Evolutionary conservation across 2,329 filamentous ascomycete species (phyloP).

Genomic region (Aureobasidium sp.): DNA sequence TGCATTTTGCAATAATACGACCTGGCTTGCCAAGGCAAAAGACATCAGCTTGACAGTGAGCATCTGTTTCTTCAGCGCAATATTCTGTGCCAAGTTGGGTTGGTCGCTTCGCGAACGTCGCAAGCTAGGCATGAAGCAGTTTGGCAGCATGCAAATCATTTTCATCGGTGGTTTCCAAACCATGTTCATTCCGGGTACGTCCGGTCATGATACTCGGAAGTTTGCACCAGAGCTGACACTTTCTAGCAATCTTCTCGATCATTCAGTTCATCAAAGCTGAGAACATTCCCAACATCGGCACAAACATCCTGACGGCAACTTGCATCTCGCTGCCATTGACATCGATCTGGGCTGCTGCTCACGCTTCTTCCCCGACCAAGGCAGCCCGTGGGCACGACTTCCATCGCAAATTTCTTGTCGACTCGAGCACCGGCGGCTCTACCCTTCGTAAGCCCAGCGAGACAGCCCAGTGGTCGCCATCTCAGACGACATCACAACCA

Average conservation of each 20-base stretch:
- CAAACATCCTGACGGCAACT: slow-evolving; percentile 51
- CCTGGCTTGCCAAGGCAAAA: slow-evolving; percentile 21
- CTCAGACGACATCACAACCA: background rate
- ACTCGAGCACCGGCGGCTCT: background rate
- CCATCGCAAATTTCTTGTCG: slow-evolving; percentile 18
- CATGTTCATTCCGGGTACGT: slow-evolving; percentile 56
- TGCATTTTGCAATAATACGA: slow-evolving; percentile 15
- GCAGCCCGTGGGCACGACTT: slow-evolving; percentile 16
- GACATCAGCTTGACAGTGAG: slow-evolving; percentile 48
- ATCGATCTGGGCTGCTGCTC: slow-evolving; percentile 55
- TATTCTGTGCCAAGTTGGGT: slow-evolving; percentile 57
- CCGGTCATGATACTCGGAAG: background rate
- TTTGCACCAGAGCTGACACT: slow-evolving; percentile 14
- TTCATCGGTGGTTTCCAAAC: slow-evolving; percentile 64
- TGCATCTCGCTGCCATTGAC: slow-evolving; percentile 59
- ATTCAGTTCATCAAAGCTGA: slow-evolving; percentile 44
- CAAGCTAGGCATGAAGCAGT: slow-evolving; percentile 51
- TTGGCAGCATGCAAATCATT: slow-evolving; percentile 59
- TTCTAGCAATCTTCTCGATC: slow-evolving; percentile 53
- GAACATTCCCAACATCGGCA: slow-evolving; percentile 46
- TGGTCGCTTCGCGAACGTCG: slow-evolving; percentile 50
- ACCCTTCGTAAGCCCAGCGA: background rate
- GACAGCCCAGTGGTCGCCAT: background rate
- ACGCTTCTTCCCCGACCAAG: slow-evolving; percentile 20
- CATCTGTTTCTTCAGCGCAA: slow-evolving; percentile 55